Evolutionary conservation across 768 basidiomycete genomes (phyloP).

Genomic region (Macrolepiota dolichaula): DNA sequence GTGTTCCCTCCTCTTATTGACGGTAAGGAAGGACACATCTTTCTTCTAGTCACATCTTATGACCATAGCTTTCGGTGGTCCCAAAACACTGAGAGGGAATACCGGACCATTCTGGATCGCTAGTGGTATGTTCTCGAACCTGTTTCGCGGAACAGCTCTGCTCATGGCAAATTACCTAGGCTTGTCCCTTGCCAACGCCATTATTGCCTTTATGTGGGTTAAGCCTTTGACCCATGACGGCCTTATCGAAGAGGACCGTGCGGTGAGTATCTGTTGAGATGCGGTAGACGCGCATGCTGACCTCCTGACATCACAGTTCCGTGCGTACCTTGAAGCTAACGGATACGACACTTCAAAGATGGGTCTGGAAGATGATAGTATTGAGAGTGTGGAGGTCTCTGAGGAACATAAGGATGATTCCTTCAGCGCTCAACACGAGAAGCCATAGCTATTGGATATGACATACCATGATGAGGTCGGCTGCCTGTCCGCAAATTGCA

Average conservation of each 20-base stretch:
- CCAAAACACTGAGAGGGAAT: conserved; percentile 48
- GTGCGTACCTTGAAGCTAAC: conserved; percentile 15
- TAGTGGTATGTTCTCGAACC: conserved; percentile 45
- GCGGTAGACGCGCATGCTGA: too few species aligned
- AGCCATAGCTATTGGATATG: too few species aligned
- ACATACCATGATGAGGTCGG: too few species aligned
- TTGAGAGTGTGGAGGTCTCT: too few species aligned
- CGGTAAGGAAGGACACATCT: conserved; percentile 29
- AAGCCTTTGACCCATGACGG: conserved; percentile 74
- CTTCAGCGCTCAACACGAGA: too few species aligned
- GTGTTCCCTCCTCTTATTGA: conserved; percentile 64
- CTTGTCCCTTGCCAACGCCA: conserved; percentile 75
- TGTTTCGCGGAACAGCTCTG: neutral
- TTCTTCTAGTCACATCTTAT: neutral
- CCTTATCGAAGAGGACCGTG: conserved; percentile 71
- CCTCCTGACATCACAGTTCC: conserved; percentile 9
- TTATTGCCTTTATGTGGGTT: conserved; percentile 70
- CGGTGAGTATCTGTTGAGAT: conserved; percentile 34
- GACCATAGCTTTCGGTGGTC: conserved; percentile 52
- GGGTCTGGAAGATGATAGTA: conserved; percentile 1
- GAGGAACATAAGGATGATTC: too few species aligned
- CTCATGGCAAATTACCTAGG: conserved; percentile 23
- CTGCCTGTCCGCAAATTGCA: too few species aligned
- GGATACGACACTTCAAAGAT: conserved; percentile 18
- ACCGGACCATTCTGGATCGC: conserved; percentile 87